phyloP scores from a whole-genome alignment of 352 stramenopile species.

The Pythium grandisporangium region DNA sequence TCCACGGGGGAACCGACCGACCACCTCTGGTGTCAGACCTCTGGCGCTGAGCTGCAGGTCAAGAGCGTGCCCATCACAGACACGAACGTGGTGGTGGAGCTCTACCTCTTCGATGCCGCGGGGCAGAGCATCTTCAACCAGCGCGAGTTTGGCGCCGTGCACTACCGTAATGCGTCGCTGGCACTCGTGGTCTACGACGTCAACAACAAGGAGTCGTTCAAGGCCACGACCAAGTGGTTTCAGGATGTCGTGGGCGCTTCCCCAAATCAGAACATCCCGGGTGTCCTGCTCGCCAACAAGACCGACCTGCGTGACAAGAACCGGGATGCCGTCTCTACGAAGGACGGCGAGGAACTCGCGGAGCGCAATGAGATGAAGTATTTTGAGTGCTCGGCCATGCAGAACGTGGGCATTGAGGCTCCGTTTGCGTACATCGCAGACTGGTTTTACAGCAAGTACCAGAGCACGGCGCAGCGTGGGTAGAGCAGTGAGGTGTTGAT shows the following conservation, averaged over 20 bases:
- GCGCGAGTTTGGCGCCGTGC: constrained; percentile 76
- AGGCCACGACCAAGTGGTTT: constrained; percentile 76
- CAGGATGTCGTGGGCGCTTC: constrained; percentile 67
- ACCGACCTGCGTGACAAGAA: constrained; percentile 72
- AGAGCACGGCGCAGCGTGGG: constrained; percentile 42
- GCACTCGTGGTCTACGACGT: constrained; percentile 75
- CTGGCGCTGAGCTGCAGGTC: constrained; percentile 84
- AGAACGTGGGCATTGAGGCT: constrained; percentile 63
- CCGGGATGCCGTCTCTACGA: constrained; percentile 53
- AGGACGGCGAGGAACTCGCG: constrained; percentile 63
- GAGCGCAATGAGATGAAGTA: constrained; percentile 75
- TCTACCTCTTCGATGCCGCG: constrained; percentile 92
- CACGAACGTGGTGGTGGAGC: constrained; percentile 86
- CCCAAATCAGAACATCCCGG: constrained; percentile 67
- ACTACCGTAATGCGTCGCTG: constrained; percentile 77
- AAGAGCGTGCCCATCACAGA: constrained; percentile 87
- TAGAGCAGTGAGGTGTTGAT: no score
- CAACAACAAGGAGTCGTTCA: constrained; percentile 85
- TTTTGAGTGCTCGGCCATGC: constrained; percentile 75
- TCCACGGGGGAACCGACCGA: no score
- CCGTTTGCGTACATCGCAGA: constrained; percentile 74
- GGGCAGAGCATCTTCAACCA: constrained; percentile 94
- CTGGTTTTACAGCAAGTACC: constrained; percentile 83
- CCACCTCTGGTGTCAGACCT: no score
- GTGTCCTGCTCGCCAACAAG: constrained; percentile 72